Base-by-base conservation (phyloP, 169 alveolate genomes). In the Cryptosporidium meleagridis region DNA sequence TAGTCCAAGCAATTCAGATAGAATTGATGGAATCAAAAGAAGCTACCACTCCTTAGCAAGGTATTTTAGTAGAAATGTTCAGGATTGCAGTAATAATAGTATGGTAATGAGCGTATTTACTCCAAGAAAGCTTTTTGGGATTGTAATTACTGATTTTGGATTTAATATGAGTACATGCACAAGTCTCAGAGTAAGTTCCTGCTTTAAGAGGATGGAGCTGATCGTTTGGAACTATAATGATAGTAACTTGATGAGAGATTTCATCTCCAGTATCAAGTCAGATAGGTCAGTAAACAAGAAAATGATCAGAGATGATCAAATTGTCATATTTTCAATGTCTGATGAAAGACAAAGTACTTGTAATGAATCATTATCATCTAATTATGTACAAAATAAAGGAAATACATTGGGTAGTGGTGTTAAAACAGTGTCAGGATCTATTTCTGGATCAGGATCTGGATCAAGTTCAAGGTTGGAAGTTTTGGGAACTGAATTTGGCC, bases 171-270 rank as follows among this genome's bases (percentile, higher is more conserved):
- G 29, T 31, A 80, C 89, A 12, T 80, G 73, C 55, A 80, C 73
- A 1, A 80, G 80, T 8, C 37, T 80, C 12, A 80, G 89, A 45
- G 23, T 80, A 41, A 80, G 75, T 29, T 80, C 75, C 21, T 80
- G 75, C 55, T 80, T 80, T 16, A 80, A 37, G 48, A 80, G 70
- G 70, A 14, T 80, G 67, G 89, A 80, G 41, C 0, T 80, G 12
- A 62, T 80, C 0, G 65, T 65, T 39, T 80, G 89, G 89, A 80
- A 80, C 51, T 45, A 80, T 33, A 80, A 65, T 65, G 89, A 80
- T 45, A 80, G 89, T 21, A 41, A 59, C 59, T 39, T 80, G 29
- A 62, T 80, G 55, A 59, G 70, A 35, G 86, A 73, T 2, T 73
- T 73, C 10, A 59, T 73, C 26, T n/a, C 70, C 26, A 73, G 86